phyloP scores from a whole-genome alignment of 116 monocot genomes.

The Iris pallida region DNA sequence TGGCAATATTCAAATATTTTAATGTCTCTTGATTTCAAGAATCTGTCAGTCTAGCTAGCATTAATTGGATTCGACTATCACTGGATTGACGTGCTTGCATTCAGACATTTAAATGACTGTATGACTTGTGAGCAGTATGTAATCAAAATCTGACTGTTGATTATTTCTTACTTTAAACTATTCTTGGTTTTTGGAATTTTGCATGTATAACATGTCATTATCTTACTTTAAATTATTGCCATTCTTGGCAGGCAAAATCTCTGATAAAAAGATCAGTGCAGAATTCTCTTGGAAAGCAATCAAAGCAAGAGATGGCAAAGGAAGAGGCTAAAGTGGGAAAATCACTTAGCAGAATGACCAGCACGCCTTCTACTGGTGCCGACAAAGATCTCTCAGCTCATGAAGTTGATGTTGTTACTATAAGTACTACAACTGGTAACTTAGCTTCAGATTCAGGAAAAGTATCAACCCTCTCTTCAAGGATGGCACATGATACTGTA shows the following conservation, averaged over 20 bases:
- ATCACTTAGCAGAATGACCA: conserved; percentile 30
- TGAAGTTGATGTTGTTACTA: conserved; percentile 16
- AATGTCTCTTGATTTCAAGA: too few species aligned
- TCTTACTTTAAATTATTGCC: not conserved
- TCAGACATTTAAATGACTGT: too few species aligned
- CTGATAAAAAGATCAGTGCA: conserved; percentile 59
- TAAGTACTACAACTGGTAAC: conserved; percentile 26
- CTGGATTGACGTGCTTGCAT: too few species aligned
- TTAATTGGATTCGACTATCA: too few species aligned
- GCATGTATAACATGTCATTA: not conserved
- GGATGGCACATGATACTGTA: conserved; percentile 24
- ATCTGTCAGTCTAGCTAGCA: too few species aligned
- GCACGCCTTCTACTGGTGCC: conserved; percentile 25
- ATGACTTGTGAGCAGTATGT: not conserved
- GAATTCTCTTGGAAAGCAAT: conserved; percentile 39
- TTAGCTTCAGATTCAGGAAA: conserved; percentile 22
- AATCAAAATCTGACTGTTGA: not conserved
- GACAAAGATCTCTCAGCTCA: conserved; percentile 35
- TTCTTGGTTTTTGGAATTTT: not conserved
- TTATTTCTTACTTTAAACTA: not conserved
- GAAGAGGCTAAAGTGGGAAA: conserved; percentile 81
- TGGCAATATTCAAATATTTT: too few species aligned
- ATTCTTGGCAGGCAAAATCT: conserved; percentile 38
- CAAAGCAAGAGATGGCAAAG: conserved; percentile 54
- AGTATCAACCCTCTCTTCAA: conserved; percentile 20